These are phyloP conservation scores for Cryphonectria carpinicola DNA, from an alignment of 2,329 filamentous ascomycete genomes.

Conservation along the genomic window DNA sequence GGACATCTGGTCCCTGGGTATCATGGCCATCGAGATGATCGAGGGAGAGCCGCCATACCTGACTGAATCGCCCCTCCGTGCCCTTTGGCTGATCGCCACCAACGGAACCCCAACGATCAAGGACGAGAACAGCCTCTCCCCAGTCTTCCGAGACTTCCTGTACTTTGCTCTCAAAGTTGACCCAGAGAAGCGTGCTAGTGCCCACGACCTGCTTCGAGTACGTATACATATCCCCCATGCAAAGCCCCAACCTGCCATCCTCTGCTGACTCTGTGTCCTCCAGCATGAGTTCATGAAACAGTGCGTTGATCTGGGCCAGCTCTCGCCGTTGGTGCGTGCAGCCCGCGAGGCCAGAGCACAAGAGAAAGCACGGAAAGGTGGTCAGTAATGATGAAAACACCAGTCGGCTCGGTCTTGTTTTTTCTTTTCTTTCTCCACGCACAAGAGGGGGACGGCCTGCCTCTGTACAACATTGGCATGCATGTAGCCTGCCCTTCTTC, in stretches of 20 bases:
- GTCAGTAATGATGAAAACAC: slow-evolving; percentile 35
- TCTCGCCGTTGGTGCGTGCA: slow-evolving; percentile 85
- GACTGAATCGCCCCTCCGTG: slow-evolving; percentile 90
- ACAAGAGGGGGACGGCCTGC: slow-evolving; percentile 12
- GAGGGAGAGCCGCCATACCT: slow-evolving; percentile 97
- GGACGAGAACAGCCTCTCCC: slow-evolving; percentile 80
- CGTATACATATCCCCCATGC: slow-evolving; percentile 28
- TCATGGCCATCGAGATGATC: slow-evolving; percentile 99
- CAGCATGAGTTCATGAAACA: slow-evolving; percentile 81
- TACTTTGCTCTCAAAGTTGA: slow-evolving; percentile 94
- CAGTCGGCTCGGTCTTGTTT: slow-evolving; percentile 14
- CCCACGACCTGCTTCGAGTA: slow-evolving; percentile 91
- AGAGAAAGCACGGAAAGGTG: slow-evolving; percentile 75
- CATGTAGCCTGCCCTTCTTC: slow-evolving; percentile 16
- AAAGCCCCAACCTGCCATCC: slow-evolving; percentile 37
- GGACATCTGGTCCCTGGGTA: slow-evolving; percentile 97
- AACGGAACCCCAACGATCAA: slow-evolving; percentile 96
- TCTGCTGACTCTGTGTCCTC: slow-evolving; percentile 5
- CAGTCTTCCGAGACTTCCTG: slow-evolving; percentile 88
- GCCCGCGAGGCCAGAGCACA: slow-evolving; percentile 84
- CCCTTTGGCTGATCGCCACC: slow-evolving; percentile 94
- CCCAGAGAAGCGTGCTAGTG: slow-evolving; percentile 93
- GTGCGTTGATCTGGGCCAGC: slow-evolving; percentile 73
- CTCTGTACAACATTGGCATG: slow-evolving; percentile 23
- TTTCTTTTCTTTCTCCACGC: slow-evolving; percentile 1